Evolutionary conservation across 2,329 filamentous ascomycete genomes (phyloP), one percentile per base, ranked within the genome.

Genomic region (Xylaria sp.): DNA sequence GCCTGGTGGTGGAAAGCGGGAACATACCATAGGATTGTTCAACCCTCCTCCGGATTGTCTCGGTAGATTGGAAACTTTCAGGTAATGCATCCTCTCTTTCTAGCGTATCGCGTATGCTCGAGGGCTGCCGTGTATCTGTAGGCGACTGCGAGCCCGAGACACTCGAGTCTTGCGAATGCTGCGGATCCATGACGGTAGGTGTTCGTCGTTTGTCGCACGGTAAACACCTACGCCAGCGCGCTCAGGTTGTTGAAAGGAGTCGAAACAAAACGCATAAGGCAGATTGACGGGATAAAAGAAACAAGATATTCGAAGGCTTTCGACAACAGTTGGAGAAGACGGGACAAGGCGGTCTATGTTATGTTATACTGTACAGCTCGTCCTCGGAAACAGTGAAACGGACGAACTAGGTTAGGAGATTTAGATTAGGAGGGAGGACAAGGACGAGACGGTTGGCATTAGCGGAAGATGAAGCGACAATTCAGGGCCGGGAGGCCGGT

Each of bases 61-160:
- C 86, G 21, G 82, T 82, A 19, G 85, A 85, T 70, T 86, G 84
- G 68, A 81, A 82, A 73, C 80, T 85, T 68, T 86, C 85, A 4
- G 82, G 78, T 48, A 81, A 71, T 23, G 74, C 77, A 48, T 84
- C 81, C 37, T 81, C 80, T 58, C 73, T 76, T 43, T 81, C 80
- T 58, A 72, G 75, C 44, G 75, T 65, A 46, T 76, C 70, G 64
- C 68, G 70, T 67, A 66, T 63, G 46, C 73, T 73, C 40, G 74
- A 67, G 31, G 77, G 74, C 54, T 79, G 78, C 60, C 83, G 79
- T 63, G 78, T 80, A 63, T 86, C 83, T 49, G 81, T 82, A 15
- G 85, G 84, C 83, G 59, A 80, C 67, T 62, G 75, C 68, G 65
- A 71, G 67, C 46, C 78, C 75, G 64, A 76, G 58, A 77, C 74